Evolutionary conservation across 768 basidiomycete species (phyloP).

Genomic region (Trametes cubensis): DNA sequence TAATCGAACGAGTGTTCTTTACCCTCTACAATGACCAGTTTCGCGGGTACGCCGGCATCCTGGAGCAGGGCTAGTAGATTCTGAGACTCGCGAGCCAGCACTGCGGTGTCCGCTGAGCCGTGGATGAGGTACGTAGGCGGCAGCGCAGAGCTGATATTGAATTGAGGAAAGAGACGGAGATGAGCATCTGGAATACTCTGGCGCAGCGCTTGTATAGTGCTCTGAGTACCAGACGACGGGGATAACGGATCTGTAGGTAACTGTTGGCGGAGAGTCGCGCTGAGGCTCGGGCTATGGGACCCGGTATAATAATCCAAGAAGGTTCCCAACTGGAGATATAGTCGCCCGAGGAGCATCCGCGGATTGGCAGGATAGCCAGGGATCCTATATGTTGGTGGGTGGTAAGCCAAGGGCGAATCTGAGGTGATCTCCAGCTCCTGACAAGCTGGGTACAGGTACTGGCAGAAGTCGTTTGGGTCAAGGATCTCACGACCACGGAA

Average conservation of each 20-base stretch:
- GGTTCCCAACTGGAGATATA: slow-evolving; percentile 61
- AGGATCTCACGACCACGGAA: slow-evolving; percentile 58
- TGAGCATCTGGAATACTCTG: slow-evolving; percentile 36
- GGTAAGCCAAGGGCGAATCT: slow-evolving; percentile 51
- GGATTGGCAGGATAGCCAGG: slow-evolving; percentile 66
- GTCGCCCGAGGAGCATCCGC: slow-evolving; percentile 57
- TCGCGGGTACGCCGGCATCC: slow-evolving; percentile 39
- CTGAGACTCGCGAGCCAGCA: slow-evolving; percentile 45
- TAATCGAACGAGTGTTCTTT: slow-evolving; percentile 63
- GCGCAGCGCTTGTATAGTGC: not conserved
- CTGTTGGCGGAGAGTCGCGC: slow-evolving; percentile 40
- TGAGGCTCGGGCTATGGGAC: slow-evolving; percentile 48
- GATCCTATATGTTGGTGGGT: slow-evolving; percentile 45
- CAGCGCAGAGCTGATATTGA: slow-evolving; percentile 41
- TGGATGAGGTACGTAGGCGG: slow-evolving; percentile 53
- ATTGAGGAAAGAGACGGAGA: slow-evolving; percentile 50
- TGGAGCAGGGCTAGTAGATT: slow-evolving; percentile 39
- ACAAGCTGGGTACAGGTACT: slow-evolving; percentile 50
- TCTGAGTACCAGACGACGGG: not conserved
- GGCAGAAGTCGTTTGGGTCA: slow-evolving; percentile 47
- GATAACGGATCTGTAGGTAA: not conserved
- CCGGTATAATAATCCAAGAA: slow-evolving; percentile 63
- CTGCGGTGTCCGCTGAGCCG: slow-evolving; percentile 51
- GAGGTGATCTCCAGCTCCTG: slow-evolving; percentile 32
- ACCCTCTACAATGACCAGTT: slow-evolving; percentile 43